Conservation (phyloP, 768 basidiomycete genomes). For the Lactarius tabidus region DNA sequence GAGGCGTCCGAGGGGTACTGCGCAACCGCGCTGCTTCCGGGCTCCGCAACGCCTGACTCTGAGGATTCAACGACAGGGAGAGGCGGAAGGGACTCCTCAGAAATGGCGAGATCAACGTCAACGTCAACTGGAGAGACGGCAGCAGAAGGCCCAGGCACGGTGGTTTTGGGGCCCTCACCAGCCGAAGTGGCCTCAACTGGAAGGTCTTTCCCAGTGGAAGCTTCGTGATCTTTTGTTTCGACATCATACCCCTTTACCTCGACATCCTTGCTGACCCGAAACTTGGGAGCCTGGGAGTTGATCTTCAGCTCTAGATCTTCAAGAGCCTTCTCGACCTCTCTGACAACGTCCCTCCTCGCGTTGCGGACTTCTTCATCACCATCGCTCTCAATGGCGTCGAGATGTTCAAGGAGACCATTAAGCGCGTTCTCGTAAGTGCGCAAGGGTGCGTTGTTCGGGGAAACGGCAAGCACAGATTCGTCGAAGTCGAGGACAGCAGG, state of each 20-base stretch:
- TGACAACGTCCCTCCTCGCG: constrained; percentile 50
- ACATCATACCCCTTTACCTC: neutral
- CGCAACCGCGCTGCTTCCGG: too few species aligned
- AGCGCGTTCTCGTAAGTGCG: constrained; percentile 60
- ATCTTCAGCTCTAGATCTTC: constrained; percentile 41
- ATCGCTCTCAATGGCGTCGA: constrained; percentile 66
- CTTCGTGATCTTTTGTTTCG: neutral
- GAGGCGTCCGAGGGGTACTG: neutral
- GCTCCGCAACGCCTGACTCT: neutral
- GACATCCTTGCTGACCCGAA: neutral
- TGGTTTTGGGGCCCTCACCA: neutral
- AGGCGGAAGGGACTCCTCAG: neutral
- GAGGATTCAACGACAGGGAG: neutral
- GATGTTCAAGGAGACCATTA: constrained; percentile 54
- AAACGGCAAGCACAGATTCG: constrained; percentile 48
- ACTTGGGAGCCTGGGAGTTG: neutral
- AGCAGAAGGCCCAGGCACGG: neutral
- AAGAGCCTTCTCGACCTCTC: constrained; percentile 57
- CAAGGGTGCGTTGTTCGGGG: constrained; percentile 53
- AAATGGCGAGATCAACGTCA: constrained; percentile 3
- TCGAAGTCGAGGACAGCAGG: constrained; percentile 13
- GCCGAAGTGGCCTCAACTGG: neutral
- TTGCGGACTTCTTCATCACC: constrained; percentile 53
- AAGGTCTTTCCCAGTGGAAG: neutral
- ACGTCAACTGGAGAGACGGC: neutral